A percentile compares a stretch with the other conserved stretches of the same genome.
Conservation (phyloP, 805 yeast species). For the Ogataea ganodermae region DNA sequence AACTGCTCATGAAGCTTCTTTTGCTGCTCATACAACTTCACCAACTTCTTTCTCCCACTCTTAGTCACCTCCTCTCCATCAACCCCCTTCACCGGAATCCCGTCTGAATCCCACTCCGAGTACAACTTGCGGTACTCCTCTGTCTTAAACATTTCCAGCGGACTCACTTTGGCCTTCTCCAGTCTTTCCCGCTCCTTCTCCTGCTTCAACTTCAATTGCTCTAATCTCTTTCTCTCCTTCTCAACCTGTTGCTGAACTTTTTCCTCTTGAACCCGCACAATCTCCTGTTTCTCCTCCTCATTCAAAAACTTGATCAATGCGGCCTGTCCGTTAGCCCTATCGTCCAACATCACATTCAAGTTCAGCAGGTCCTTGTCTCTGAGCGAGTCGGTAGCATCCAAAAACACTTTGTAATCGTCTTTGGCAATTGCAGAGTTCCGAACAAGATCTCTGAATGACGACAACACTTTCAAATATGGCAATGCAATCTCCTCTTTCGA, state of each 20-base stretch:
- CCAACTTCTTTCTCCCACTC: slow-evolving; percentile 80
- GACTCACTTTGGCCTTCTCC: slow-evolving; percentile 68
- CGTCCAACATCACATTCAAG: slow-evolving; percentile 85
- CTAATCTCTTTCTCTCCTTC: slow-evolving; percentile 50
- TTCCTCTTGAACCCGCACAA: slow-evolving; percentile 59
- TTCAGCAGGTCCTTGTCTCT: slow-evolving; percentile 72
- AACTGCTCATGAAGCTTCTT: slow-evolving; percentile 79
- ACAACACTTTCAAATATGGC: slow-evolving; percentile 79
- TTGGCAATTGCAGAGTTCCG: slow-evolving; percentile 70
- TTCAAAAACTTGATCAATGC: slow-evolving; percentile 83
- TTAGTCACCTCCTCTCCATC: slow-evolving; percentile 85
- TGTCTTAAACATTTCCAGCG: slow-evolving; percentile 72
- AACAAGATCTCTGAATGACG: slow-evolving; percentile 80
- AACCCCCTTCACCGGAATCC: slow-evolving; percentile 74
- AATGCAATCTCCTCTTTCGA: slow-evolving; percentile 65
- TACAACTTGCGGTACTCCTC: slow-evolving; percentile 43
- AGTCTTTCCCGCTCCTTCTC: slow-evolving; percentile 62
- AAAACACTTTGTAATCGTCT: slow-evolving; percentile 52
- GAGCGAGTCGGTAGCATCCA: slow-evolving; percentile 71
- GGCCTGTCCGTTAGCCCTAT: slow-evolving; percentile 73
- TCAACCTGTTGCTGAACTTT: slow-evolving; percentile 49
- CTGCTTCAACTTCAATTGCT: slow-evolving; percentile 59
- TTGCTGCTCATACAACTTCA: slow-evolving; percentile 77
- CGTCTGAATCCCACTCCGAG: slow-evolving; percentile 80
- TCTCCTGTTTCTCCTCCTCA: slow-evolving; percentile 65